Conservation (phyloP, 1,284 basidiomycete species). For the Cutaneotrichosporon daszewskae region DNA sequence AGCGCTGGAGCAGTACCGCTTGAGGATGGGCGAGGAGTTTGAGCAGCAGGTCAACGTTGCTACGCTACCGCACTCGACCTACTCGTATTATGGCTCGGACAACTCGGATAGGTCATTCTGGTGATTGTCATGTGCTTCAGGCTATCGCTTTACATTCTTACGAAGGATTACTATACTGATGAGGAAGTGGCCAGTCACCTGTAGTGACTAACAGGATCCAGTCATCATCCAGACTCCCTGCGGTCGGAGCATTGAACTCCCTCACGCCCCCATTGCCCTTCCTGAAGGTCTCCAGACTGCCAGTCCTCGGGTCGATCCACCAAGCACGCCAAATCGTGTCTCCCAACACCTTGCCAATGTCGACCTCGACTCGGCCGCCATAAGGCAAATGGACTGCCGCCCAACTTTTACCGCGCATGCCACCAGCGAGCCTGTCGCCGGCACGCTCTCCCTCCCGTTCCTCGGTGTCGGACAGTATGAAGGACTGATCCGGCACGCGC, state of each 20-base stretch:
- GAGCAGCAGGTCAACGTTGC: too few species aligned
- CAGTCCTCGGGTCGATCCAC: constrained; percentile 12
- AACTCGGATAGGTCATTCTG: too few species aligned
- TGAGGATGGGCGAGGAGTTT: too few species aligned
- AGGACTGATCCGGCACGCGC: constrained; percentile 11
- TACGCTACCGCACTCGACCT: too few species aligned
- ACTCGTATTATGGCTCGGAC: too few species aligned
- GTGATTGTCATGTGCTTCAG: too few species aligned
- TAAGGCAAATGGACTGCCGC: constrained; percentile 17
- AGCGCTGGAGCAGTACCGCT: too few species aligned
- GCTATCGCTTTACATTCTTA: too few species aligned
- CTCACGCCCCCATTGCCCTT: background rate
- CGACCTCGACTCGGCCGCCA: constrained; percentile 11
- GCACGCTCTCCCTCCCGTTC: constrained; percentile 6
- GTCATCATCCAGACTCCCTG: background rate
- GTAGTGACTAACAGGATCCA: background rate
- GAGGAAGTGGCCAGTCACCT: too few species aligned
- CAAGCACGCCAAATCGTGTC: constrained; percentile 2
- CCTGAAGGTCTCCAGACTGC: constrained; percentile 3
- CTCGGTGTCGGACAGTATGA: constrained; percentile 17
- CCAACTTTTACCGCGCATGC: constrained; percentile 12
- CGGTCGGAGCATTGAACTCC: constrained; percentile 1
- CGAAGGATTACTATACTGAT: too few species aligned
- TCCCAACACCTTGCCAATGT: constrained; percentile 1
- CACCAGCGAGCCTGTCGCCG: constrained; percentile 11